These are phyloP conservation scores for Russula abietina DNA, from an alignment of 768 basidiomycete species.

Conservation along the genomic window DNA sequence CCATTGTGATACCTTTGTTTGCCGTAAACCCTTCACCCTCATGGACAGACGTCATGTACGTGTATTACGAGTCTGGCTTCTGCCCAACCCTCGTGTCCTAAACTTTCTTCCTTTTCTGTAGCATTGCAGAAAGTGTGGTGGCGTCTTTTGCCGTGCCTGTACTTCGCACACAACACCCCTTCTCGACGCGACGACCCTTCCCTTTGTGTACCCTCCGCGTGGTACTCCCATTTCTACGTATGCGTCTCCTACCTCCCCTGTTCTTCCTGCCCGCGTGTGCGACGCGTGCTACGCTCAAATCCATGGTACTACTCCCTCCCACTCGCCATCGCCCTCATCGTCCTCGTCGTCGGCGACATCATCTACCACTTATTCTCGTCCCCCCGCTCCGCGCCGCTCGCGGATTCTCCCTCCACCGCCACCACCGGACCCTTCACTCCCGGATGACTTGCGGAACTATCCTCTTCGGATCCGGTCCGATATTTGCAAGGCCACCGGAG, in stretches of 20 bases:
- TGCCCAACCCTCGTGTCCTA: constrained; percentile 14
- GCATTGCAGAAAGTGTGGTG: constrained; percentile 85
- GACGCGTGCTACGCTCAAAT: constrained; percentile 74
- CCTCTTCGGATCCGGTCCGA: constrained; percentile 60
- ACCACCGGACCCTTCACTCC: constrained; percentile 33
- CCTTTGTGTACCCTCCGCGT: constrained; percentile 66
- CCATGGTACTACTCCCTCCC: constrained; percentile 44
- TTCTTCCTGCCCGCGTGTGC: constrained; percentile 59
- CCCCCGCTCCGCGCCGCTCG: constrained; percentile 28
- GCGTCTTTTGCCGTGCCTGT: constrained; percentile 65
- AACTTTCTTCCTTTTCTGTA: constrained; percentile 26
- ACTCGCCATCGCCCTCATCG: constrained; percentile 27
- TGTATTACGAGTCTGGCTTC: constrained; percentile 21
- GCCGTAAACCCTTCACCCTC: constrained; percentile 56
- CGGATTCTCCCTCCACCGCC: constrained; percentile 33
- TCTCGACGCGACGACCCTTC: constrained; percentile 65
- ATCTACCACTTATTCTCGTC: constrained; percentile 5
- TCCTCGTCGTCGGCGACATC: constrained; percentile 31
- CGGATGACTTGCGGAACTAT: constrained; percentile 68
- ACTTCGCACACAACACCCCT: constrained; percentile 54
- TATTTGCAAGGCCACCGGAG: constrained; percentile 73
- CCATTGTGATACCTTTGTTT: constrained; percentile 69
- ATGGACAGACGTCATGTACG: constrained; percentile 72
- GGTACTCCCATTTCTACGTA: constrained; percentile 51
- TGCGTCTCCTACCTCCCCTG: constrained; percentile 54